Evolutionary conservation across 2,329 filamentous ascomycete genomes (phyloP).

Genomic region (Xylariaceae sp.): DNA sequence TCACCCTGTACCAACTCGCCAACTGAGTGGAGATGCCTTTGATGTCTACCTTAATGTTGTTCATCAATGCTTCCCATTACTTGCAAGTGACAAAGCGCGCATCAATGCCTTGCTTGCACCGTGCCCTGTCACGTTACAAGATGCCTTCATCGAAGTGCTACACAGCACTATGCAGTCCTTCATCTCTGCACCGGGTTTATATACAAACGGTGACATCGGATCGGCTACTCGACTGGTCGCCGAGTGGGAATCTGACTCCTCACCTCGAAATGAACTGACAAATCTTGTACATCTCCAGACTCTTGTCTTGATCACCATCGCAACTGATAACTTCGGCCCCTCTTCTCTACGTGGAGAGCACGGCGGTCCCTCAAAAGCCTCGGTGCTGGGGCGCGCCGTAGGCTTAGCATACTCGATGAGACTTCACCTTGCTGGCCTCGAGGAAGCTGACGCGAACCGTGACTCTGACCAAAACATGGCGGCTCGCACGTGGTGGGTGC

Average conservation of each 20-base stretch:
- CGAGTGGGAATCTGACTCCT: constrained; percentile 47
- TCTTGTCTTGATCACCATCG: constrained; percentile 61
- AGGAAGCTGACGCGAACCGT: constrained; percentile 48
- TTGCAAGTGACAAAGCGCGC: constrained; percentile 54
- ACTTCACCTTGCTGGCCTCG: constrained; percentile 46
- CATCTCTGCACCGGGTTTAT: constrained; percentile 32
- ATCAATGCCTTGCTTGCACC: constrained; percentile 53
- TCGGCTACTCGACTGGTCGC: constrained; percentile 45
- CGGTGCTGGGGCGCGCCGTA: constrained; percentile 62
- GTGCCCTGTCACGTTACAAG: constrained; percentile 53
- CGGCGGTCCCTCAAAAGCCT: constrained; percentile 46
- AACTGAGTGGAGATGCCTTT: constrained; percentile 43
- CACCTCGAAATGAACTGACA: constrained; percentile 35
- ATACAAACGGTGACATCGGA: constrained; percentile 40
- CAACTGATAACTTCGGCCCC: constrained; percentile 55
- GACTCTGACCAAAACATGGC: constrained; percentile 53
- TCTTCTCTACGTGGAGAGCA: constrained; percentile 37
- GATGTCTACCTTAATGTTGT: constrained; percentile 58
- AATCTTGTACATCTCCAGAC: constrained; percentile 63
- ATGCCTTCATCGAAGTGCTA: constrained; percentile 63
- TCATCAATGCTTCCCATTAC: constrained; percentile 63
- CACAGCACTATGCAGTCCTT: constrained; percentile 56
- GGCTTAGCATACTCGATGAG: constrained; percentile 63
- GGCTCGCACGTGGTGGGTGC: constrained; percentile 66
- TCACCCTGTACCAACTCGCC: constrained; percentile 32